A percentile compares a stretch with the other conserved stretches of the same genome.
phyloP scores from a whole-genome alignment of 129 eudicot genomes.

The Flaveria bidentis region DNA sequence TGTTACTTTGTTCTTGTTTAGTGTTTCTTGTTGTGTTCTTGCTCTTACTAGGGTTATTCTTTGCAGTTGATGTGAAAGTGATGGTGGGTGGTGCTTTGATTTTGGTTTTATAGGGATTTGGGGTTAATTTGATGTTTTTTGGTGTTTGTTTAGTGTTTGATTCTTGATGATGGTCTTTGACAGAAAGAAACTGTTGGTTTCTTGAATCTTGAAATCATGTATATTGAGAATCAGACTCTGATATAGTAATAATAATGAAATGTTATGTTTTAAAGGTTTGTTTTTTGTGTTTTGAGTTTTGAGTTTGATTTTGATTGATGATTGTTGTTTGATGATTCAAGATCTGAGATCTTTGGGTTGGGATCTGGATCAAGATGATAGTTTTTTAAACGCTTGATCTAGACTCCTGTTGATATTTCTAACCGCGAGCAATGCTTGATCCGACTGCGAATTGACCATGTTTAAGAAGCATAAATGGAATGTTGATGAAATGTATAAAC shows the following conservation, averaged over 20 bases:
- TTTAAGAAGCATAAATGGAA: background rate
- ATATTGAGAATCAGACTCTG: constrained; percentile 19
- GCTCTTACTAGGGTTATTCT: constrained; percentile 70
- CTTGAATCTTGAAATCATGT: constrained; percentile 17
- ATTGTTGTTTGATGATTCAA: constrained; percentile 36
- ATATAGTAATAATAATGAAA: constrained; percentile 8
- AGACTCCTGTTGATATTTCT: constrained; percentile 48
- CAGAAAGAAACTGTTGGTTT: background rate
- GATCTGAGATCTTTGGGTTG: constrained; percentile 69
- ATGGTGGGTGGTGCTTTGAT: too few species aligned
- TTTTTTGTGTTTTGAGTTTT: background rate
- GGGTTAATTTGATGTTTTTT: background rate
- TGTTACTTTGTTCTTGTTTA: constrained; percentile 65
- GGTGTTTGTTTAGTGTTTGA: constrained; percentile 1
- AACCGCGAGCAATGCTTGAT: constrained; percentile 62
- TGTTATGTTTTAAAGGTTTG: constrained; percentile 7
- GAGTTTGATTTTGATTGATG: background rate
- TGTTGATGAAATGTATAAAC: background rate
- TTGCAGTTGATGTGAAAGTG: constrained; percentile 44
- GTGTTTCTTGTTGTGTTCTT: constrained; percentile 69
- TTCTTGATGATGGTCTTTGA: constrained; percentile 36
- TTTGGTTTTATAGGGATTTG: background rate
- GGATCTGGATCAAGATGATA: constrained; percentile 52
- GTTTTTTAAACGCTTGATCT: constrained; percentile 50
- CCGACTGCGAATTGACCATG: background rate